Evolutionary conservation across 1,284 basidiomycete species (phyloP), one percentile per base, ranked within the genome.

Genomic region (Sutorius eximius): DNA sequence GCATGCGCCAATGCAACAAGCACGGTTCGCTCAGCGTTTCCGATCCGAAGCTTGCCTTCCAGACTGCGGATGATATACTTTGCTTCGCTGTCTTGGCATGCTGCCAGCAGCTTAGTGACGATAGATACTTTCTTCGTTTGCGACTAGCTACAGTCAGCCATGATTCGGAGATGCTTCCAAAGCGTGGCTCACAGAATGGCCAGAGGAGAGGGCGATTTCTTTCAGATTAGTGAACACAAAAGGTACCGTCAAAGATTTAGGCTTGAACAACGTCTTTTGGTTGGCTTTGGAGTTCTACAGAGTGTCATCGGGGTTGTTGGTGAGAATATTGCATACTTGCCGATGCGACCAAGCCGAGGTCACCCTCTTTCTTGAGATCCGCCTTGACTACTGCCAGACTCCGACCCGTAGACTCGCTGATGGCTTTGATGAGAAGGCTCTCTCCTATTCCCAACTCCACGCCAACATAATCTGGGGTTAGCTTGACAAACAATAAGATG

Each of bases 361-460:
- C 97, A 45, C 97, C 97, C 67, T 94, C 91, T 66, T 87, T 90
- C 78, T 95, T 93, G 57, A 98, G 79, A 61, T 99, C 97, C 18
- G 89, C 83, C 69, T 98, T 99, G 65, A 99, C 86, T 44, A 88
- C 81, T 3, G 83, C 79, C 20, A 87, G 72, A 61, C 87, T 93
- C 53, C 97, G 82, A 11, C 97, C 97, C 0, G 95, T 98, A 7
- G 93, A 94, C 71, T 98, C 92, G 20, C 86, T 90, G 55, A 99
- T 98, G 15, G 97, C 95, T 68, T 98, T 99, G 70, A 98, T 84
- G 33, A 99, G 80, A 20, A 99, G 74, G 59, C 90, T 92, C 72
- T 99, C 97, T 30, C 97, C 97, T 56, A 99, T 96, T 32, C 97
- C 97, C 0, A 99, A 82, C 71, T 99, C 97, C 44, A 98, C 81